These are phyloP conservation scores for Salicornia ramosissima DNA, from an alignment of 148 eudicot genomes.

Conservation along the genomic window DNA sequence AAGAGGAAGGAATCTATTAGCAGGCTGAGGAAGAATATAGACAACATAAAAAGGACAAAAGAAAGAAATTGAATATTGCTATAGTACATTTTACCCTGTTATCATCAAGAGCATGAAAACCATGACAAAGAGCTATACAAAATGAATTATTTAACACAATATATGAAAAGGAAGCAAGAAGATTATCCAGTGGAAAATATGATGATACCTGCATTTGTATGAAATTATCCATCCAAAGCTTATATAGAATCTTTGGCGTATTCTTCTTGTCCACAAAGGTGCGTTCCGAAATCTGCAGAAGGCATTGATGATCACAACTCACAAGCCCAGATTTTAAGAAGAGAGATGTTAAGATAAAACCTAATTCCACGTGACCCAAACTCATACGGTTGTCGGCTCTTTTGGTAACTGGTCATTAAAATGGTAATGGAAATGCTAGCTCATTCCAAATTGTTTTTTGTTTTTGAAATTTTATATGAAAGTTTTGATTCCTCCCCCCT, in stretches of 20 bases:
- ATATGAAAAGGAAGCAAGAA: not conserved
- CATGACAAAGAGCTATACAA: not conserved
- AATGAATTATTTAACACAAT: not conserved
- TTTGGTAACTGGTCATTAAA: too few relatives aligned
- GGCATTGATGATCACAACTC: not conserved
- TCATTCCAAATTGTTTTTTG: too few relatives aligned
- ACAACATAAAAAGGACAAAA: not conserved
- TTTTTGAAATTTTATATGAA: too few relatives aligned
- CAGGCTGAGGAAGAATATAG: not conserved
- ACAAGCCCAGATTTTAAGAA: slow-evolving; percentile 11
- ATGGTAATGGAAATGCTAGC: too few relatives aligned
- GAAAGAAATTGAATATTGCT: not conserved
- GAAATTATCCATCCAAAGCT: slow-evolving; percentile 77
- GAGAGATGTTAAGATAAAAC: not conserved
- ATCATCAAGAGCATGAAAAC: not conserved
- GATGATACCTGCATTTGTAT: slow-evolving; percentile 75
- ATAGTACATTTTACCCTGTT: not conserved
- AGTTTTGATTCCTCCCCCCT: too few relatives aligned
- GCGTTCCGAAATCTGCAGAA: slow-evolving; percentile 56
- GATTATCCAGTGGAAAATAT: not conserved
- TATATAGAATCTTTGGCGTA: slow-evolving; percentile 50
- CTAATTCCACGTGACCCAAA: not conserved
- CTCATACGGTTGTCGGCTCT: too few relatives aligned
- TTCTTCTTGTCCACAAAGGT: slow-evolving; percentile 83
- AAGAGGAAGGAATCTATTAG: not conserved